These are phyloP conservation scores for Gypsophila paniculata DNA, from an alignment of 179 eudicot genomes.

Conservation along the genomic window DNA sequence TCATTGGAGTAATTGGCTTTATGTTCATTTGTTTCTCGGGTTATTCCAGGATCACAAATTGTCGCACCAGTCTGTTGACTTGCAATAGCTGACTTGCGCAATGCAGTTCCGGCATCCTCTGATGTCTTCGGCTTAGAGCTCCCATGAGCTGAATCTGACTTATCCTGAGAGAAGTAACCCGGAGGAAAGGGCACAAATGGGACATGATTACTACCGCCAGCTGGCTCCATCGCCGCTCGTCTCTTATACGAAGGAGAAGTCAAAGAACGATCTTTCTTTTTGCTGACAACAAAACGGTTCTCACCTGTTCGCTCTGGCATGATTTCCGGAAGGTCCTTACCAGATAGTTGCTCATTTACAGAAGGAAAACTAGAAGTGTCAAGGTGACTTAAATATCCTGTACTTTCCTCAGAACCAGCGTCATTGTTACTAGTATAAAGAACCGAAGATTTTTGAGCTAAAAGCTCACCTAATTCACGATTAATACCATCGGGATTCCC, in stretches of 20 bases:
- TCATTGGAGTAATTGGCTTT: conserved; percentile 5
- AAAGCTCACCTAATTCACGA: conserved; percentile 31
- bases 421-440: conserved; percentile 14
- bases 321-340: conserved; percentile 60
- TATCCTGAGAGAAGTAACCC: conserved; percentile 57
- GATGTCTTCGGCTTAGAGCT: not conserved
- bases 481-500: conserved; percentile 19
- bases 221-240: conserved; percentile 61
- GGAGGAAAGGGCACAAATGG: conserved; percentile 97
- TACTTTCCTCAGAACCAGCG: conserved; percentile 12
- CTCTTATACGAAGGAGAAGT: conserved; percentile 66
- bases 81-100: conserved; percentile 14
- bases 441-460: conserved; percentile 22
- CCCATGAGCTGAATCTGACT: conserved; percentile 24
- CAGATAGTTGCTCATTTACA: conserved; percentile 37
- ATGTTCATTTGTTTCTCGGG: conserved; percentile 20
- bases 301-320: conserved; percentile 79
- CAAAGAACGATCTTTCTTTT: conserved; percentile 74
- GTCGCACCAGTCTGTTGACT: conserved; percentile 20
- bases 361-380: conserved; percentile 26
- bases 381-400: conserved; percentile 1
- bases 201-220: conserved; percentile 50
- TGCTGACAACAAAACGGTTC: conserved; percentile 62
- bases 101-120: not conserved
- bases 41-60: conserved; percentile 11